Evolutionary conservation across 345 rosid genomes (phyloP), one percentile per base, ranked within the genome.

Genomic region (Crucihimalaya himalaica): DNA sequence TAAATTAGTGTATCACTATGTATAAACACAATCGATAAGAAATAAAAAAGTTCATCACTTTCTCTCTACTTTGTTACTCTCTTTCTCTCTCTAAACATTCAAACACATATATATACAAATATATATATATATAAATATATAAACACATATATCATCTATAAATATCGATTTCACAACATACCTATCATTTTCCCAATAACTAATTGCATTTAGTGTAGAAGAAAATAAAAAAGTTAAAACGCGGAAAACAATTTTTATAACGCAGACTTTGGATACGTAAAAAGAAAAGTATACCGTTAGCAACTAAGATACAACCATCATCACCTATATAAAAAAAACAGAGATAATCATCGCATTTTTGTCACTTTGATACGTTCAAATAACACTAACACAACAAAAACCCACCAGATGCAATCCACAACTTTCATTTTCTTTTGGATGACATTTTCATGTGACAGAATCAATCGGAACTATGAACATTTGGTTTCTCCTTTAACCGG

Each of bases 401-500:
- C 8, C 60, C 63, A 51, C 47, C 20, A 52, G 5, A 63, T 20
- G 63, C 62, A 63, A 52, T 31, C 16, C 45, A 58, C 61, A 48
- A 28, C 9, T 15, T 67, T 28, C n/a, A 39, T 40, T 28, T 29
- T 6, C 63, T 20, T 65, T 23, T 13, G 15, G 20, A 58, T 20
- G 60, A 1, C 59, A 56, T 32, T 65, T 5, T 46, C 51, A 66
- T 31, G 63, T 75, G 69, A 21, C 48, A 8, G 39, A 50, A 60
- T 68, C 48, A 75, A 21, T 1, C 10, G 31, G 14, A 68, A 60
- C 68, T 75, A 75, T 75, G 54, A 57, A 52, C 74, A 75, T 60
- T 60, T 61, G 50, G 79, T 52, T 61, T 69, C 69, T 35, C 28
- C 80, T 20, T 45, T 14, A 29, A 66, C 71, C 3, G 81, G 82